Percentiles rank a stretch among this genome's conserved stretches.
phyloP scores from a whole-genome alignment of 805 yeast species.

The Middelhovenomyces tepae region DNA sequence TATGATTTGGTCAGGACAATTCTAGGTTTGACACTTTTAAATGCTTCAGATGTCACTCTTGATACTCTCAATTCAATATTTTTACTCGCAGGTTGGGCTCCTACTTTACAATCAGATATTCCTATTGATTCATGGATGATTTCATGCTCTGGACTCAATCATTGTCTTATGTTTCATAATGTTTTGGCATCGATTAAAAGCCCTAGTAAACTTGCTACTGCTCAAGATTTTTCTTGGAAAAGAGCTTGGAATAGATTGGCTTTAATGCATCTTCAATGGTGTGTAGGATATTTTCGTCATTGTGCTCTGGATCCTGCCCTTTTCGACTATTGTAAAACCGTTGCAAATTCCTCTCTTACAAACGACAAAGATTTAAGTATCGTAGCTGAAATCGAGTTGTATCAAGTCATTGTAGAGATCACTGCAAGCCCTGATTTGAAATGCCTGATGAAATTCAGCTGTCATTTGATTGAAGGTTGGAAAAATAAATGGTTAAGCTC shows the following conservation, averaged over 20 bases:
- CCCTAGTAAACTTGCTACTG: conserved; percentile 1
- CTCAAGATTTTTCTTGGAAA: background rate
- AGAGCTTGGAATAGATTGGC: conserved; percentile 2
- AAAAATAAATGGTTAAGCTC: background rate
- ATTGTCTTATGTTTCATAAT: conserved; percentile 1
- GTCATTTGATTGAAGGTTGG: conserved; percentile 1
- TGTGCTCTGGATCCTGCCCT: no score
- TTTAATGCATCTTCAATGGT: conserved; percentile 3
- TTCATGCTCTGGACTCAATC: conserved; percentile 1
- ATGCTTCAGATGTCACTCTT: conserved; percentile 2
- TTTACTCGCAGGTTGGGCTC: conserved; percentile 2
- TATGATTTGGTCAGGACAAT: conserved; percentile 1
- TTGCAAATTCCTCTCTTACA: no score
- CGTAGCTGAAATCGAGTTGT: conserved; percentile 2
- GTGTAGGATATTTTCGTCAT: background rate
- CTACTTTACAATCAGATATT: conserved; percentile 1
- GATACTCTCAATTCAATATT: conserved; percentile 1
- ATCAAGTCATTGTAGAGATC: background rate
- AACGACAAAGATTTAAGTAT: no score
- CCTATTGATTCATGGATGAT: conserved; percentile 2
- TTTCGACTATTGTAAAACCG: no score
- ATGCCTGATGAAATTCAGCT: no score
- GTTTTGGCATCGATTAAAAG: background rate
- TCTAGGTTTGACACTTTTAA: conserved; percentile 1
- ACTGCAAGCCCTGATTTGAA: conserved; percentile 1